Evolutionary conservation across 1,139 yeast genomes (phyloP).

Genomic region (Taphrina wiesneri): DNA sequence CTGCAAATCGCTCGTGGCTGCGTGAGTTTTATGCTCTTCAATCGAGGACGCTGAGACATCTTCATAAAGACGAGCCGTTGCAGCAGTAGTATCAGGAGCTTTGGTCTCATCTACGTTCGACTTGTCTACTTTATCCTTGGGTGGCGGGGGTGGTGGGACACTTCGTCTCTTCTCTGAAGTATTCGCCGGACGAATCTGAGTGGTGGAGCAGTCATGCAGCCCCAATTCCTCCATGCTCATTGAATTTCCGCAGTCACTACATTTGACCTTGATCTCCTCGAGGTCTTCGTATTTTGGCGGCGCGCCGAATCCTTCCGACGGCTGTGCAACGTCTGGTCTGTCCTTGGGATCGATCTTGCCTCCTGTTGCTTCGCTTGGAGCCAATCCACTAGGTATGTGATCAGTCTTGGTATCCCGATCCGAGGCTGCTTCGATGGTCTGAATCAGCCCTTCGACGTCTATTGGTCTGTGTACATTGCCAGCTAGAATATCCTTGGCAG

Average conservation of each 20-base stretch:
- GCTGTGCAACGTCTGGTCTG: background rate
- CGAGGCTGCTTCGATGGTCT: slow-evolving; percentile 24
- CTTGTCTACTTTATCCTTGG: background rate
- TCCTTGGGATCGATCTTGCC: background rate
- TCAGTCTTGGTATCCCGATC: slow-evolving; percentile 16
- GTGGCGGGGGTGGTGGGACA: slow-evolving; percentile 9
- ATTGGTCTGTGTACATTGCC: slow-evolving; percentile 16
- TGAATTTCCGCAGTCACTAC: slow-evolving; percentile 20
- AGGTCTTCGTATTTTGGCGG: slow-evolving; percentile 31
- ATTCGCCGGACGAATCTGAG: background rate
- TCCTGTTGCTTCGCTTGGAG: slow-evolving; percentile 28
- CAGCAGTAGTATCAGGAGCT: background rate
- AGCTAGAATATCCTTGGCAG: slow-evolving; percentile 19
- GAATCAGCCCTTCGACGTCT: slow-evolving; percentile 23
- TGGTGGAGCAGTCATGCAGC: slow-evolving; percentile 18
- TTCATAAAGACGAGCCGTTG: background rate
- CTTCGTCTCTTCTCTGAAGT: slow-evolving; percentile 2
- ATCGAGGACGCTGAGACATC: background rate
- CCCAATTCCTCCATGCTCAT: slow-evolving; percentile 22
- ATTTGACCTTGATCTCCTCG: slow-evolving; percentile 28
- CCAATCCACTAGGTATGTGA: slow-evolving; percentile 24
- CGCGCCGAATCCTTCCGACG: slow-evolving; percentile 12
- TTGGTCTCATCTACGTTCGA: background rate
- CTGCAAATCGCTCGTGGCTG: background rate
- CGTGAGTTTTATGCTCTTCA: background rate